A percentile compares a stretch with the other conserved stretches of the same genome.
Conservation (phyloP, 2,329 filamentous ascomycete species). For the Penicillium sp. region DNA sequence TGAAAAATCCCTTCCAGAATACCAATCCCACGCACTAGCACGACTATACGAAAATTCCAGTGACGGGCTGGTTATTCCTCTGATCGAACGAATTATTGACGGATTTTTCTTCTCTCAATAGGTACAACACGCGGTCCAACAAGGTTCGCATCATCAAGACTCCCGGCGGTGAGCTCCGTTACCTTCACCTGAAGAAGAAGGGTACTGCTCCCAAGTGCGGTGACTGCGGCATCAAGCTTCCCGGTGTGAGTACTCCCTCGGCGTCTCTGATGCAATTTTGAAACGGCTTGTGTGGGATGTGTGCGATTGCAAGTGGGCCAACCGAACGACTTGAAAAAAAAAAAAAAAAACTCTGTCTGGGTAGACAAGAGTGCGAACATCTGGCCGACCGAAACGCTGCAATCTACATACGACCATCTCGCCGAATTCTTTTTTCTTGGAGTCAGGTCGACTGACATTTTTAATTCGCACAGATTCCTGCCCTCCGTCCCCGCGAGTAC, state of each 20-base stretch:
- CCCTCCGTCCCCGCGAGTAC: slow-evolving; percentile 98
- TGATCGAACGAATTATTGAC: slow-evolving; percentile 34
- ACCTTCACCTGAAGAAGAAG: slow-evolving; percentile 99
- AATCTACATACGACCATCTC: slow-evolving; percentile 5
- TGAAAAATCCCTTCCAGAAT: slow-evolving; percentile 13
- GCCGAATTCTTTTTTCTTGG: neutral
- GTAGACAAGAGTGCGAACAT: slow-evolving; percentile 10
- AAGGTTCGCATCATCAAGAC: slow-evolving; percentile 95
- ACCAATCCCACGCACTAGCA: slow-evolving; percentile 22
- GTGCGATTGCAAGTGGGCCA: slow-evolving; percentile 17
- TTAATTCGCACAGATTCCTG: slow-evolving; percentile 66
- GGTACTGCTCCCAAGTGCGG: slow-evolving; percentile 98
- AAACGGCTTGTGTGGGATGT: slow-evolving; percentile 15
- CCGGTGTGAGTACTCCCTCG: slow-evolving; percentile 74
- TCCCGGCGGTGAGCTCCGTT: slow-evolving; percentile 89
- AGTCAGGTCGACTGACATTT: slow-evolving; percentile 16
- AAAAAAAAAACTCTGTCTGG: slow-evolving; percentile 8
- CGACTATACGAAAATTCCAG: slow-evolving; percentile 20
- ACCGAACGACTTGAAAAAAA: slow-evolving; percentile 13
- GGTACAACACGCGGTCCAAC: slow-evolving; percentile 99
- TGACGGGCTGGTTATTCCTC: slow-evolving; percentile 3
- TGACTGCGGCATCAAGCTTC: slow-evolving; percentile 97
- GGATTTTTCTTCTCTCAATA: slow-evolving; percentile 42
- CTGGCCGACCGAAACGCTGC: slow-evolving; percentile 16
- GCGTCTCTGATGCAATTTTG: slow-evolving; percentile 14